Evolutionary conservation across 805 yeast species (phyloP).

Genomic region (Teunomyces aglyptinius): DNA sequence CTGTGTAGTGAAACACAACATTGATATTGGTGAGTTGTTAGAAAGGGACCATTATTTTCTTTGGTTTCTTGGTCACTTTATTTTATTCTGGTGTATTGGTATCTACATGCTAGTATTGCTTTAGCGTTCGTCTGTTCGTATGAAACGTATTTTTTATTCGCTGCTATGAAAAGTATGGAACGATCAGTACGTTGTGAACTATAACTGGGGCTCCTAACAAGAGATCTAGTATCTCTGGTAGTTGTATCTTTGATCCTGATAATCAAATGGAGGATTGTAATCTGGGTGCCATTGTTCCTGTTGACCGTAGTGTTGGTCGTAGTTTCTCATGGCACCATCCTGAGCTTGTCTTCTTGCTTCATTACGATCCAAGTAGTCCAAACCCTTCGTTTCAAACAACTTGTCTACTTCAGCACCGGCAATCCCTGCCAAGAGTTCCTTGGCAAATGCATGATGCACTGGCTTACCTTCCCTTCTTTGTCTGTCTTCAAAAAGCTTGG

Average conservation of each 20-base stretch:
- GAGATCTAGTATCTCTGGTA: conserved; percentile 9
- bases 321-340: conserved; percentile 17
- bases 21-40: no score
- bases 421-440: conserved; percentile 27
- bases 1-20: no score
- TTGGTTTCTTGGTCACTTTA: no score
- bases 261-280: conserved; percentile 24
- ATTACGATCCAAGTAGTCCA: conserved; percentile 30
- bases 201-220: no score
- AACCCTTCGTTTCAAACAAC: conserved; percentile 33
- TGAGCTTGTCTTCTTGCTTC: conserved; percentile 24
- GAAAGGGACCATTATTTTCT: no score
- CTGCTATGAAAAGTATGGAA: no score
- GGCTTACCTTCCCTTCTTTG: conserved; percentile 34
- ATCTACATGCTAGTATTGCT: no score
- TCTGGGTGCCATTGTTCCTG: conserved; percentile 28
- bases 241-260: conserved; percentile 21
- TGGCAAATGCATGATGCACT: conserved; percentile 28
- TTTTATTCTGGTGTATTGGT: no score
- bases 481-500: conserved; percentile 29
- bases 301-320: conserved; percentile 28
- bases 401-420: conserved; percentile 34
- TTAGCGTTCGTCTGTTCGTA: no score
- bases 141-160: no score
- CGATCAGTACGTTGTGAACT: no score